Percentiles rank a stretch among this genome's conserved stretches.
These are phyloP conservation scores for Jackrogersella minutella DNA, from an alignment of 495 filamentous ascomycete species.

Conservation along the genomic window DNA sequence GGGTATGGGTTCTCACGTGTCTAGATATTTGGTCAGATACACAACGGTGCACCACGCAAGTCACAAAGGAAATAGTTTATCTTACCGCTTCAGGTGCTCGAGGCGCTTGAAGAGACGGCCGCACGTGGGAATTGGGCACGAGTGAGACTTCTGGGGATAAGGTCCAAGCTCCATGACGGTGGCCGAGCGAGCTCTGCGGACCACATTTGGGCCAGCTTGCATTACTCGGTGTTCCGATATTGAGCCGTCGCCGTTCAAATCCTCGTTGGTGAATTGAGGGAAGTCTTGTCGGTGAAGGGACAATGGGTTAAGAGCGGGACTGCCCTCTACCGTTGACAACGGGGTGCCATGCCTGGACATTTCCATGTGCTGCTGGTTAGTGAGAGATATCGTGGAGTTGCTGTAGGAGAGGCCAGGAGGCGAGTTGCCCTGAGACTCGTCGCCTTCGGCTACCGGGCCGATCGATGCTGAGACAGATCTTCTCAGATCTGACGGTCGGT, in stretches of 20 bases:
- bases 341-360: slow-evolving; percentile 91
- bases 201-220: slow-evolving; percentile 73
- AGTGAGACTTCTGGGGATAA: slow-evolving; percentile 97
- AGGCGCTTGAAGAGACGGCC: slow-evolving; percentile 97
- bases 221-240: slow-evolving; percentile 68
- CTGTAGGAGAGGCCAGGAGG: slow-evolving; percentile 74
- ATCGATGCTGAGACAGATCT: slow-evolving; percentile 91
- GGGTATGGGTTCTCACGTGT: slow-evolving; percentile 98
- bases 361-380: slow-evolving; percentile 71
- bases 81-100: slow-evolving; percentile 99
- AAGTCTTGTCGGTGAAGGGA: slow-evolving; percentile 74
- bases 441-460: slow-evolving; percentile 79
- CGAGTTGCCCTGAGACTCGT: slow-evolving; percentile 74
- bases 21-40: slow-evolving; percentile 72
- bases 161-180: slow-evolving; percentile 96
- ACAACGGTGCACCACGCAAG: slow-evolving; percentile 47
- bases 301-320: slow-evolving; percentile 74
- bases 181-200: slow-evolving; percentile 90
- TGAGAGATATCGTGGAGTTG: slow-evolving; percentile 63
- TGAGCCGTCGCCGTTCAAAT: slow-evolving; percentile 63
- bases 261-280: slow-evolving; percentile 68
- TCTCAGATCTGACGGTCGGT: slow-evolving; percentile 83
- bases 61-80: slow-evolving; percentile 58
- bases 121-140: slow-evolving; percentile 98
- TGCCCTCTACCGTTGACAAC: slow-evolving; percentile 78